Base-by-base conservation (phyloP, 169 alveolate species). In the Plasmodium gallinaceum region DNA sequence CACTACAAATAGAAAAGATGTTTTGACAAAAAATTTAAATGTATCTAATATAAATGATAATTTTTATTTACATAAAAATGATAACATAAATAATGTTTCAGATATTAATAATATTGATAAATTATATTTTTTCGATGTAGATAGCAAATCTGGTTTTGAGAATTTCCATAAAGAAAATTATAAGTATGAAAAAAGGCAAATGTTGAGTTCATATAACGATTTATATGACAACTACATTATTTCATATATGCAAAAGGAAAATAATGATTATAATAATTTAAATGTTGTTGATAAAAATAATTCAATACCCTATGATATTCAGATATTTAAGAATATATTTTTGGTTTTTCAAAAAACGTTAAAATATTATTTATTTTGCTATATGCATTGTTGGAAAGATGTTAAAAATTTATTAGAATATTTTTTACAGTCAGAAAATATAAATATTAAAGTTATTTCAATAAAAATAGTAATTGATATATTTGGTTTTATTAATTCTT, bases 321-420 rank as follows among this genome's bases (percentile, higher is more conserved):
- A 86, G 60, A 71, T 86, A 12, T 86, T 86, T 58, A 86, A 86
- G 45, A 86, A 72, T 71, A 86, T 86, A 5, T 86, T 86, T 62
- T n/a, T 61, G 26, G 87, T 86, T 48, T 86, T 86, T 58, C 92
- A 86, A 20, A 86, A 70, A 54, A 71, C 87, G 0, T 16, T 86
- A 72, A 86, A 86, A 18, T 64, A 64, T 71, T 86, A 86, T 60
- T 22, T 86, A 46, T 86, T 86, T 51, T 71, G 92, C 37, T 86
- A 86, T 26, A 86, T 86, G 86, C 87, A 86, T 71, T 86, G 92
- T 14, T 86, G 92, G 92, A 71, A 69, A 7, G 92, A 86, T 62
- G 87, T 86, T 16, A 86, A 60, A 60, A 72, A 24, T 18, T 61
- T 86, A 24, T 52, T 86, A 9, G 88, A 71, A 12, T 71, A 71